Evolutionary conservation across 2,329 filamentous ascomycete species (phyloP).

Genomic region (Penicillium corylophilum): DNA sequence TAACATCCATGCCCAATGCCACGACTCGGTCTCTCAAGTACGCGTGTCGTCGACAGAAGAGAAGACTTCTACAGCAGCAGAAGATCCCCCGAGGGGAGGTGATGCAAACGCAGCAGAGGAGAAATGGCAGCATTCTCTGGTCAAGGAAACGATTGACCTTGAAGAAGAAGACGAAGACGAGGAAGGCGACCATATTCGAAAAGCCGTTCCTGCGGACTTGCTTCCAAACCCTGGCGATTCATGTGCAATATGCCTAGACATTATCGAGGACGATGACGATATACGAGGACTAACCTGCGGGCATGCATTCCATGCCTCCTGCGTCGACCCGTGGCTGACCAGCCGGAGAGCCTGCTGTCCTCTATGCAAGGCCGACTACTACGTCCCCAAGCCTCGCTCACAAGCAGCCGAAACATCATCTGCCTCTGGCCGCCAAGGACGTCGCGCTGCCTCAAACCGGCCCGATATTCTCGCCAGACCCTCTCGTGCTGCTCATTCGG

Average conservation of each 20-base stretch:
- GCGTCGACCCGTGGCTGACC: conserved; percentile 95
- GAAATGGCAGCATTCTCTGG: conserved; percentile 28
- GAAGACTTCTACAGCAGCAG: conserved; percentile 10
- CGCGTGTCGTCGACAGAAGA: conserved; percentile 13
- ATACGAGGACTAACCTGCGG: conserved; percentile 91
- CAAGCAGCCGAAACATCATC: conserved; percentile 44
- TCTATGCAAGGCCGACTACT: conserved; percentile 97
- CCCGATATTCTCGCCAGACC: conserved; percentile 27
- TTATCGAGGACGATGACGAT: conserved; percentile 91
- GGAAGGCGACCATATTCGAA: conserved; percentile 74
- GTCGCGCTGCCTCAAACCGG: conserved; percentile 25
- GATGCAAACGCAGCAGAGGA: conserved; percentile 9
- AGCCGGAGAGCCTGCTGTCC: conserved; percentile 92
- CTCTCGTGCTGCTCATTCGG: conserved; percentile 37
- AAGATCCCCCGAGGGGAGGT: not conserved
- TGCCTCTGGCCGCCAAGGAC: conserved; percentile 32
- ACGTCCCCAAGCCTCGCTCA: conserved; percentile 83
- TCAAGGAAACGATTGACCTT: conserved; percentile 54
- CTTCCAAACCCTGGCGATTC: conserved; percentile 81
- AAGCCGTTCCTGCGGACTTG: conserved; percentile 77
- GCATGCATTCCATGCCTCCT: conserved; percentile 96
- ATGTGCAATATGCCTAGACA: conserved; percentile 95
- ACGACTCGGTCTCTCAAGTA: conserved; percentile 14
- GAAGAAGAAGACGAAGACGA: conserved; percentile 76
- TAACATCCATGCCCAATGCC: conserved; percentile 13